These are phyloP conservation scores for Osmanthus fragrans DNA, from an alignment of 257 asterid species.

Conservation along the genomic window DNA sequence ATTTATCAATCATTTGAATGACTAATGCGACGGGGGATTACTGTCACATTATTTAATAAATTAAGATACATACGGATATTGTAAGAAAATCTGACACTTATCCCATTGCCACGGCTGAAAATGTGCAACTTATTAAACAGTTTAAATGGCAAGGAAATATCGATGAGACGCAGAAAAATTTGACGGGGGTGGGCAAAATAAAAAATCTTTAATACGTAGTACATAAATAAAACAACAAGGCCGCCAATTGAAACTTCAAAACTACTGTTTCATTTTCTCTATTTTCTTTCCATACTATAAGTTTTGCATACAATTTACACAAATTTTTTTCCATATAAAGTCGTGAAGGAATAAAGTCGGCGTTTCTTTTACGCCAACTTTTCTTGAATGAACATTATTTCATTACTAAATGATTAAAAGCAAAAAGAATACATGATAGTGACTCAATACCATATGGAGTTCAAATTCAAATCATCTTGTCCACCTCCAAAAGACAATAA, in stretches of 20 bases:
- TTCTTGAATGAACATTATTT: background rate
- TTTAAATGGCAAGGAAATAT: background rate
- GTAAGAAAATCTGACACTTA: no score
- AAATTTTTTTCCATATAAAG: background rate
- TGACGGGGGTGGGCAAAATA: background rate
- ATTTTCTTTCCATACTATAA: no score
- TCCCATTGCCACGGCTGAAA: no score
- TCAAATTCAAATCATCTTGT: constrained; percentile 49
- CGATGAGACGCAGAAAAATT: constrained; percentile 28
- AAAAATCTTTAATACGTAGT: background rate
- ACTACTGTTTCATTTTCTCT: background rate
- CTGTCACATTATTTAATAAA: no score
- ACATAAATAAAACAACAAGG: background rate
- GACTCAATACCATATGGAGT: background rate
- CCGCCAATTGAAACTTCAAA: background rate
- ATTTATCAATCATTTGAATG: no score
- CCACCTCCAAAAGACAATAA: constrained; percentile 89
- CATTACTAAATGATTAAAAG: background rate
- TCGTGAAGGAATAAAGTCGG: background rate
- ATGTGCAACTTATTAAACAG: no score
- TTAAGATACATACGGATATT: no score
- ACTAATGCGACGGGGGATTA: no score
- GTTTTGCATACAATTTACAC: background rate
- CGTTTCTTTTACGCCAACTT: background rate
- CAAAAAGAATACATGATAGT: background rate